phyloP scores from a whole-genome alignment of 163 green algal species.

The Scenedesmus sp. region DNA sequence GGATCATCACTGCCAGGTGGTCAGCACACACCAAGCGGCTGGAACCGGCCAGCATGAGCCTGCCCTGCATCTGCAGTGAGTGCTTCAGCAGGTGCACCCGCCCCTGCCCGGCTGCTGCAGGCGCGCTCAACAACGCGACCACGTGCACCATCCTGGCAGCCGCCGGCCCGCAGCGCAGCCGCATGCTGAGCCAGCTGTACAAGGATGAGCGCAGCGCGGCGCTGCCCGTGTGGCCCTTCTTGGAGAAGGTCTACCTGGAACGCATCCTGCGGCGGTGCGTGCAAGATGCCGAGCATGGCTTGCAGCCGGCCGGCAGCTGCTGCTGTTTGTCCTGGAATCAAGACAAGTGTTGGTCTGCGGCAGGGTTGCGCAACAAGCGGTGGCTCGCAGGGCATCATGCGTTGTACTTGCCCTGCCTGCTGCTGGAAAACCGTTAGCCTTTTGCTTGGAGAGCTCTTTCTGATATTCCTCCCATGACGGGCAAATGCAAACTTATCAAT shows the following conservation, averaged over 20 bases:
- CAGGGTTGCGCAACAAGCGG: no score
- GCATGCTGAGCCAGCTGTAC: conserved; percentile 96
- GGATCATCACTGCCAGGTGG: no score
- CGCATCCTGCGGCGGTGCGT: conserved; percentile 81
- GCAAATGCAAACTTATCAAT: conserved; percentile 42
- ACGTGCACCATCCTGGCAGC: conserved; percentile 94
- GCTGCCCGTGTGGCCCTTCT: conserved; percentile 84
- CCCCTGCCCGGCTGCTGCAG: background rate
- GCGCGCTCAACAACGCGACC: conserved; percentile 84
- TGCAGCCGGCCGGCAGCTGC: no score
- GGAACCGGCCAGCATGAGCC: background rate
- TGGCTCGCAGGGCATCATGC: no score
- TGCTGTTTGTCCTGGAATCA: no score
- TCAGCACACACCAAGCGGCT: background rate
- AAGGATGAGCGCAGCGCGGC: conserved; percentile 88
- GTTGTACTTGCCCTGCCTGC: no score
- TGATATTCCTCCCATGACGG: conserved; percentile 44
- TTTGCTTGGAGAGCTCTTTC: no score
- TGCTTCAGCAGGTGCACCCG: no score
- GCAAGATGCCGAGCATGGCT: no score
- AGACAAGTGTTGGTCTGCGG: no score
- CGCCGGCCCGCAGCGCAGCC: conserved; percentile 91
- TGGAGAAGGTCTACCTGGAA: conserved; percentile 97
- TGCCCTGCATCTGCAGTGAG: no score
- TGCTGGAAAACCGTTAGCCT: no score